Base-by-base conservation (phyloP, 306 rosid genomes). In the Delonix regia region DNA sequence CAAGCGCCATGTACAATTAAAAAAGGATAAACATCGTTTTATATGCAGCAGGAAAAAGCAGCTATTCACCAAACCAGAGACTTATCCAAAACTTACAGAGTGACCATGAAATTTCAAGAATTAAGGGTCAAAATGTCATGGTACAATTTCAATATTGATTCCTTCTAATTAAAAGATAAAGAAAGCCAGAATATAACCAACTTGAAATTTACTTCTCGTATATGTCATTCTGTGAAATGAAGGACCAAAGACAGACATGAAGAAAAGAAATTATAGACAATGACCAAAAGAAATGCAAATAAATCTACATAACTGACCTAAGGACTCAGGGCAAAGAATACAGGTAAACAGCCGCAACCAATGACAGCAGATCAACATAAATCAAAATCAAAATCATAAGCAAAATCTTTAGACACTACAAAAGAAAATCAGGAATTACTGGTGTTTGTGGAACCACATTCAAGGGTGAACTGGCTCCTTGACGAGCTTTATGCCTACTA, bases 351-450 rank as follows among this genome's bases (percentile, higher is more conserved):
- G 79, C 87, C 88, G 66, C 82, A 66, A 77, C 59, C 74, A 65
- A 51, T 24, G 53, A 70, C 66, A 71, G 45, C 60, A 47, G 74
- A 47, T 60, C 77, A 83, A 48, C 73, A 70, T 25, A 64, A 52
- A 83, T 76, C 69, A 67, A 57, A 82, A 86, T 55, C 57, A 51
- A 57, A 82, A 86, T 55, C 57, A 51, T 52, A 82, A 84, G 42
- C 71, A 49, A 53, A 63, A 80, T 76, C 73, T 63, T 66, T 63
- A 28, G 71, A 64, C 51, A 79, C 92, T 89, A 93, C 77, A 95
- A 85, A 71, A 95, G 98, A 83, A 93, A 95, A 83, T 95, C 99
- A 12, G 99, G 99, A 81, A 95, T 87, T 69, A 79, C 94, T 14
- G 86, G 85, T 41, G 92, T 65, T 81, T 87, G 96, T 48, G 97